These are phyloP conservation scores for Cytospora schulzeri DNA, from an alignment of 2,329 filamentous ascomycete genomes.

Conservation along the genomic window DNA sequence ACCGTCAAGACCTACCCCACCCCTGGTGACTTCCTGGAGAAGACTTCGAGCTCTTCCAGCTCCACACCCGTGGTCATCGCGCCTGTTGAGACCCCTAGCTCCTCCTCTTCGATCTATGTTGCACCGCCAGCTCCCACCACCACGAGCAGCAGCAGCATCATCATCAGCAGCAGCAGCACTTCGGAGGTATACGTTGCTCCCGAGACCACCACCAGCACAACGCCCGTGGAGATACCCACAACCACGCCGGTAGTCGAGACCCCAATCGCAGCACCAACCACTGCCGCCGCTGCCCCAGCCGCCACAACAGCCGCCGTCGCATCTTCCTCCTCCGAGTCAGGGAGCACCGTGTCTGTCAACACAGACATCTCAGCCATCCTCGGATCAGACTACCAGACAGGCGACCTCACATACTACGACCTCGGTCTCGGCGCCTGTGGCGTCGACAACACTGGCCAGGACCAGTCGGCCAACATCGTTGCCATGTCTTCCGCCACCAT, in stretches of 20 bases:
- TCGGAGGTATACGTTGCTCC: constrained; percentile 24
- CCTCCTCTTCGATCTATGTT: constrained; percentile 1
- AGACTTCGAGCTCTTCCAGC: constrained; percentile 24
- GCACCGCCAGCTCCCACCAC: constrained; percentile 11
- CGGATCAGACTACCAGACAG: constrained; percentile 45
- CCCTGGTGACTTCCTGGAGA: constrained; percentile 38
- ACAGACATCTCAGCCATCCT: constrained; percentile 33
- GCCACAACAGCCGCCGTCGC: constrained; percentile 34
- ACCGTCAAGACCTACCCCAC: constrained; percentile 32
- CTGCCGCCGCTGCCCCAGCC: constrained; percentile 34
- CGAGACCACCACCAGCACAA: constrained; percentile 33
- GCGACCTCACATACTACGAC: constrained; percentile 75
- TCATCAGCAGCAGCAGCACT: constrained; percentile 19
- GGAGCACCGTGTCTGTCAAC: constrained; percentile 30
- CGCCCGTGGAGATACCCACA: constrained; percentile 26
- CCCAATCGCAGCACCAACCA: constrained; percentile 28
- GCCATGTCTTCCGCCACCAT: constrained; percentile 69
- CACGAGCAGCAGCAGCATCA: constrained; percentile 21
- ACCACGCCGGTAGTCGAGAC: constrained; percentile 26
- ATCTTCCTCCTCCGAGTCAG: constrained; percentile 32
- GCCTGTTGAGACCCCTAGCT: constrained; percentile 19
- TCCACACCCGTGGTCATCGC: constrained; percentile 36
- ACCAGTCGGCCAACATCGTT: constrained; percentile 61
- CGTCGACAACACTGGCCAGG: constrained; percentile 58
- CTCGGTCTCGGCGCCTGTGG: constrained; percentile 73